Evolutionary conservation across 1,139 yeast genomes (phyloP).

Genomic region (Candida tetrigidarum): DNA sequence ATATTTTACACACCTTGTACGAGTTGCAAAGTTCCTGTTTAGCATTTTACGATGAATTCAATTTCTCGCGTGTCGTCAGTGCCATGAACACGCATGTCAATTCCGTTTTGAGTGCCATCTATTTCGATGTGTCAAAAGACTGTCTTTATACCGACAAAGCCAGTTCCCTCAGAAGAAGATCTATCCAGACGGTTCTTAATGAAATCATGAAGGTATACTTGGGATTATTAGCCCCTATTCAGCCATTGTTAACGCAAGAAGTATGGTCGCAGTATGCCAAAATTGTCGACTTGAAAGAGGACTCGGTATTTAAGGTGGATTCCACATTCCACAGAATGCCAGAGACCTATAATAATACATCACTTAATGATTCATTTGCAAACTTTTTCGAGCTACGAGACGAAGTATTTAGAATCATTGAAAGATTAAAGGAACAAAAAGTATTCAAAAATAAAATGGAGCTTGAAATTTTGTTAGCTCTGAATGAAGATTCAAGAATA

Average conservation of each 20-base stretch:
- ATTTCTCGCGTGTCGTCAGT: constrained; percentile 70
- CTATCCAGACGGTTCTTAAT: constrained; percentile 72
- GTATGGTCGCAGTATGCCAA: constrained; percentile 68
- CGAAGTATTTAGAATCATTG: constrained; percentile 47
- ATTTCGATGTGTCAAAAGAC: constrained; percentile 88
- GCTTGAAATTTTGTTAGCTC: constrained; percentile 48
- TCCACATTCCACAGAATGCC: constrained; percentile 37
- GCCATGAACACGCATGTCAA: constrained; percentile 74
- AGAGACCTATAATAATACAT: constrained; percentile 23
- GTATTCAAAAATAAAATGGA: constrained; percentile 68
- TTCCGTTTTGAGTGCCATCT: constrained; percentile 75
- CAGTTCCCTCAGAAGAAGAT: constrained; percentile 55
- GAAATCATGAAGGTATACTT: constrained; percentile 65
- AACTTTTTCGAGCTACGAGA: constrained; percentile 52
- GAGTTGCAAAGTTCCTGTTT: constrained; percentile 48
- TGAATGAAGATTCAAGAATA: constrained; percentile 17
- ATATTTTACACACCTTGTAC: constrained; percentile 58
- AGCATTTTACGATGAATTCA: constrained; percentile 55
- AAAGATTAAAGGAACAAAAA: constrained; percentile 33
- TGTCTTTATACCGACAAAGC: constrained; percentile 71
- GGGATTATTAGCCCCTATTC: constrained; percentile 74
- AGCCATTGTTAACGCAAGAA: constrained; percentile 87
- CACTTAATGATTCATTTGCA: constrained; percentile 44
- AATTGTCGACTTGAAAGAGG: constrained; percentile 30
- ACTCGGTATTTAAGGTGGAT: constrained; percentile 59